Percentiles rank a stretch among this genome's conserved stretches.
phyloP scores from a whole-genome alignment of 495 filamentous ascomycete genomes.

The Aspergillus wentii region DNA sequence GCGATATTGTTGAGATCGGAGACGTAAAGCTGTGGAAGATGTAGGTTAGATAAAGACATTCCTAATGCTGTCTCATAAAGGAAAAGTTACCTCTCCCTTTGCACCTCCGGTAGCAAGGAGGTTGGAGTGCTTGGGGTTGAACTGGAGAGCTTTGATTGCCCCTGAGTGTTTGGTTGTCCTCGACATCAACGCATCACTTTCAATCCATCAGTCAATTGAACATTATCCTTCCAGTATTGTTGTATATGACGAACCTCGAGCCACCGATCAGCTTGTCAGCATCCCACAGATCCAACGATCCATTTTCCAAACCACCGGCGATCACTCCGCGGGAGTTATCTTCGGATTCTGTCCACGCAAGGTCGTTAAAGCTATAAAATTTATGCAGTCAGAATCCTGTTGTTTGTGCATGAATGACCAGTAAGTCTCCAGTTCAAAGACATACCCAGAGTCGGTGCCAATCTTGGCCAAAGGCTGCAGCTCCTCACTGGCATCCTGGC shows the following conservation, averaged over 20 bases:
- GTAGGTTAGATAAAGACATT: background rate
- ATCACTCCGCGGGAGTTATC: conserved; percentile 79
- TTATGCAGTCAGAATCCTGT: conserved; percentile 8
- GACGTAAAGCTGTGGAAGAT: conserved; percentile 63
- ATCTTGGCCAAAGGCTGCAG: conserved; percentile 80
- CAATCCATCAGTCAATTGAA: conserved; percentile 16
- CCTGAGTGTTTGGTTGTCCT: conserved; percentile 90
- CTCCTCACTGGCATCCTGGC: conserved; percentile 68
- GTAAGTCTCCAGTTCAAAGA: background rate
- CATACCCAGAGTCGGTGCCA: conserved; percentile 83
- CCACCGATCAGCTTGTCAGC: conserved; percentile 76
- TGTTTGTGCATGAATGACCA: background rate
- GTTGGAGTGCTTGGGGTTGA: conserved; percentile 91
- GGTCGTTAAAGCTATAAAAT: conserved; percentile 79
- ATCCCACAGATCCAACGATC: conserved; percentile 93
- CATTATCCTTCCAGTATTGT: background rate
- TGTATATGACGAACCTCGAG: conserved; percentile 37
- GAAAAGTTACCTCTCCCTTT: conserved; percentile 83
- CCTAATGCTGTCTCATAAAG: too few species aligned
- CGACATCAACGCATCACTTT: conserved; percentile 73
- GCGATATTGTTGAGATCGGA: conserved; percentile 86
- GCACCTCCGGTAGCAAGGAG: conserved; percentile 88
- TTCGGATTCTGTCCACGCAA: conserved; percentile 84
- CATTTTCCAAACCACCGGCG: conserved; percentile 93
- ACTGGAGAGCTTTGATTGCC: conserved; percentile 91